Conservation (phyloP, 768 basidiomycete species). For the Tricholoma terreum region DNA sequence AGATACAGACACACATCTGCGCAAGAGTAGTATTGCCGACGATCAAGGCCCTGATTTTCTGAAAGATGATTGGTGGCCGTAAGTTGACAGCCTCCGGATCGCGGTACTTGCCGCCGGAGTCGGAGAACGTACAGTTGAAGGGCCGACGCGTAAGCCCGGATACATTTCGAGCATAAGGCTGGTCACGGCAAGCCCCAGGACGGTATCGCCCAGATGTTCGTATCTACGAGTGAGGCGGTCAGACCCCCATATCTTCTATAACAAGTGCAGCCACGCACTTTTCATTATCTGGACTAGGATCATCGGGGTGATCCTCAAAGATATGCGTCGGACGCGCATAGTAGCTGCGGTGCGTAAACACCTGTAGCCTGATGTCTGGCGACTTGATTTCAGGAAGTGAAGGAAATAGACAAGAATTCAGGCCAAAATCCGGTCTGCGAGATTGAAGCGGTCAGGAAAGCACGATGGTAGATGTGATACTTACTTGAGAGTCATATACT, state of each 20-base stretch:
- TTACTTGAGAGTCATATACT: conserved; percentile 16
- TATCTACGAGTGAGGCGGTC: conserved; percentile 38
- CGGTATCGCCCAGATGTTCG: conserved; percentile 76
- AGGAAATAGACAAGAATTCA: conserved; percentile 46
- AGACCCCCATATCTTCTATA: conserved; percentile 2
- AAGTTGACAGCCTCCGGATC: conserved; percentile 6
- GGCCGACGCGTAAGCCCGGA: conserved; percentile 72
- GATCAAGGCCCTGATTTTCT: conserved; percentile 79
- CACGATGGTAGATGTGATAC: not conserved
- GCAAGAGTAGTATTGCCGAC: conserved; percentile 76
- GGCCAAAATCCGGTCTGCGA: conserved; percentile 43
- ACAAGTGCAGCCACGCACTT: conserved; percentile 42
- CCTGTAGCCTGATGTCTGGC: conserved; percentile 43
- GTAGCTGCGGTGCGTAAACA: conserved; percentile 77
- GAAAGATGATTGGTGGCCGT: not conserved
- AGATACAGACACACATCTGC: conserved; percentile 47
- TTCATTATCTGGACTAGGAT: conserved; percentile 81
- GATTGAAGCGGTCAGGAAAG: not conserved
- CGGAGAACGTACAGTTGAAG: conserved; percentile 57
- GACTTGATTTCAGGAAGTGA: conserved; percentile 55
- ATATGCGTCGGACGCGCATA: conserved; percentile 67
- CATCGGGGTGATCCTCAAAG: conserved; percentile 71
- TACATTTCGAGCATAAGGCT: conserved; percentile 58
- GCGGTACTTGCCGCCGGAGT: conserved; percentile 11
- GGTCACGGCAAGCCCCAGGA: conserved; percentile 68